Evolutionary conservation across 495 filamentous ascomycete genomes (phyloP), one percentile per base, ranked within the genome.

Genomic region (Entonaema liquescens): DNA sequence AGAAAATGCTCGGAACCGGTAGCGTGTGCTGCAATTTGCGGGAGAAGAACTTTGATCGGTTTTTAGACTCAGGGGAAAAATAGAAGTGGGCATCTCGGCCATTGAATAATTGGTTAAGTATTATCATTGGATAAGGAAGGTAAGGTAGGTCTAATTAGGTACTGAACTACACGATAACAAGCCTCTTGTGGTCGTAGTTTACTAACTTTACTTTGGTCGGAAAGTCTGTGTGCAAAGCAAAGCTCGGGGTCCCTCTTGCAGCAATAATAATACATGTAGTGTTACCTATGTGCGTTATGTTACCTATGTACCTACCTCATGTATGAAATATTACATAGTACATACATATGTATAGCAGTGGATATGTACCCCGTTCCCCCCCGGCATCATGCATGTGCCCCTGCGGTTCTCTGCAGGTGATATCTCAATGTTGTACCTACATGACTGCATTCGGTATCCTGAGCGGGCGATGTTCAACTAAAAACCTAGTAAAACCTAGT

Each of bases 81-180:
- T 59, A 25, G 47, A 50, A 72, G 69, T 67, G 69, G 63, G 29
- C 54, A 68, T 57, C 52, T 53, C 49, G 70, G 61, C 65, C 65
- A 72, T 72, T 50, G 65, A 69, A 66, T 69, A 62, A 62, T 72
- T 65, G 65, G 31, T 29, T 54, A 61, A 61, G 57, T 61, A 62
- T 65, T 68, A 61, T 50, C 63, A 72, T 68, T 68, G 65, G 65
- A 62, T 61, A 72, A 11, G 42, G 52, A 35, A 62, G 62, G 62
- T 21, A 71, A 66, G 25, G 52, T 38, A 67, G 60, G 70, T 44
- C 70, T 65, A 72, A 68, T 72, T 60, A 72, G 70, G 70, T 68
- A 61, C 49, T 52, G 25, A 29, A 60, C 40, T 65, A 31, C 49
- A 67, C 56, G 65, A 68, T 68, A 67, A 63, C 64, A 64, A 47